Evolutionary conservation across 2,329 filamentous ascomycete genomes (phyloP).

Genomic region (Nigrospora sphaerica): DNA sequence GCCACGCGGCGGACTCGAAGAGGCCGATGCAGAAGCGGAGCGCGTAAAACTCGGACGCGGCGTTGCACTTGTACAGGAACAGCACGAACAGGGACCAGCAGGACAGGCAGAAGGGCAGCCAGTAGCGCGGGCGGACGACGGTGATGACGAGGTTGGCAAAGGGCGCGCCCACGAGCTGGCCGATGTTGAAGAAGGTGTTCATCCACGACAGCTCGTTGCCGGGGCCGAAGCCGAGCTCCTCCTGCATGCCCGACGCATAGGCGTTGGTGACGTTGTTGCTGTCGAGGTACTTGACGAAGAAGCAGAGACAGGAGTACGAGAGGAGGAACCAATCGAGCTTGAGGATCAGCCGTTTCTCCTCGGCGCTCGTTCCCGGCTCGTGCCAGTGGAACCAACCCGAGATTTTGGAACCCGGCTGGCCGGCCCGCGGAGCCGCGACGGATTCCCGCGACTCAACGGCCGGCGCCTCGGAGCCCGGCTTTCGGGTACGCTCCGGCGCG

Average conservation of each 20-base stretch:
- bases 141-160: slow-evolving; percentile 37
- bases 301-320: slow-evolving; percentile 35
- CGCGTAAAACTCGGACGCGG: slow-evolving; percentile 31
- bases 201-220: slow-evolving; percentile 36
- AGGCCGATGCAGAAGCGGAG: slow-evolving; percentile 48
- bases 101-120: slow-evolving; percentile 29
- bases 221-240: slow-evolving; percentile 34
- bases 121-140: slow-evolving; percentile 31
- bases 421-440: too few species aligned
- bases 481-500: too few species aligned
- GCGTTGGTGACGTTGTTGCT: slow-evolving; percentile 39
- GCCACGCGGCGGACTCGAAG: slow-evolving; percentile 47
- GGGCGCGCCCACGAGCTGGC: slow-evolving; percentile 35
- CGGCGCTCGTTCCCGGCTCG: slow-evolving; percentile 28
- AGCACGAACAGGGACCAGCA: slow-evolving; percentile 32
- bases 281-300: slow-evolving; percentile 40
- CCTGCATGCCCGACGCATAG: slow-evolving; percentile 38
- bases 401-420: background rate
- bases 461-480: too few species aligned
- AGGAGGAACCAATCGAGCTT: slow-evolving; percentile 14
- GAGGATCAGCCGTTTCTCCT: slow-evolving; percentile 36
- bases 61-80: slow-evolving; percentile 31
- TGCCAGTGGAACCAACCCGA: slow-evolving; percentile 32
- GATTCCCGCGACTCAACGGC: too few species aligned
- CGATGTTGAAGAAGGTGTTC: slow-evolving; percentile 39